A percentile compares a stretch with the other conserved stretches of the same genome.
Evolutionary conservation across 2,329 filamentous ascomycete species (phyloP).

Genomic region (Helicocarpus griseus): DNA sequence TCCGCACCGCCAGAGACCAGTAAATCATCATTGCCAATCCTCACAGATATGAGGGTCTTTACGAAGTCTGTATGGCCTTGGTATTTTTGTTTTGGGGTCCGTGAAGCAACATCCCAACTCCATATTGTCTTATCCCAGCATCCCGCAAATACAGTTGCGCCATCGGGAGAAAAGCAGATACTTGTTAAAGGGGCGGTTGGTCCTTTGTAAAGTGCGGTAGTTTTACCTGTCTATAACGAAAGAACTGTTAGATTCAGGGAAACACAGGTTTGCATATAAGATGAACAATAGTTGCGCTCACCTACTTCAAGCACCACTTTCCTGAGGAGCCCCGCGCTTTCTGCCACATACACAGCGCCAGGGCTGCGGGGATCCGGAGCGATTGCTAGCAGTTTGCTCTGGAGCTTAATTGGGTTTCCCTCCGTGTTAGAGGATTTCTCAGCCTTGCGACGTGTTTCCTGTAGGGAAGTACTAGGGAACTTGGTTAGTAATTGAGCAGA

Average conservation of each 20-base stretch:
- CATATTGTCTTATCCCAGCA: constrained; percentile 93
- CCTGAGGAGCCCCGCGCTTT: constrained; percentile 73
- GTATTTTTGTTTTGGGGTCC: constrained; percentile 48
- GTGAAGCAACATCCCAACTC: constrained; percentile 63
- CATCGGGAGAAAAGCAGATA: constrained; percentile 52
- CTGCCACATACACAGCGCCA: constrained; percentile 64
- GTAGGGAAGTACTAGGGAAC: constrained; percentile 36
- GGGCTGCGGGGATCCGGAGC: constrained; percentile 55
- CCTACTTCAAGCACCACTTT: constrained; percentile 66
- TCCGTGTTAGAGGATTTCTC: constrained; percentile 70
- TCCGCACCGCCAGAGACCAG: constrained; percentile 70
- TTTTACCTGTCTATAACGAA: constrained; percentile 34
- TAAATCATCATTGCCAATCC: constrained; percentile 49
- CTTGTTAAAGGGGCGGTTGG: constrained; percentile 73
- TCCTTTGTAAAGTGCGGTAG: constrained; percentile 52
- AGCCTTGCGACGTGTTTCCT: constrained; percentile 52
- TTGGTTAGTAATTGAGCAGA: constrained; percentile 14
- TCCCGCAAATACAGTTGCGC: constrained; percentile 64
- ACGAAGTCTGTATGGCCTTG: constrained; percentile 84
- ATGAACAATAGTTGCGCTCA: constrained; percentile 20
- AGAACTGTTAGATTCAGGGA: constrained; percentile 8
- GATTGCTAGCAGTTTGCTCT: constrained; percentile 77
- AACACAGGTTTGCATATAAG: neutral
- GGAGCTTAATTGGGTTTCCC: constrained; percentile 69
- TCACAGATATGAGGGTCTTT: constrained; percentile 61